Percentiles rank a stretch among this genome's conserved stretches.
phyloP scores from a whole-genome alignment of 805 yeast genomes.

The Maudiozyma saulgeensis region DNA sequence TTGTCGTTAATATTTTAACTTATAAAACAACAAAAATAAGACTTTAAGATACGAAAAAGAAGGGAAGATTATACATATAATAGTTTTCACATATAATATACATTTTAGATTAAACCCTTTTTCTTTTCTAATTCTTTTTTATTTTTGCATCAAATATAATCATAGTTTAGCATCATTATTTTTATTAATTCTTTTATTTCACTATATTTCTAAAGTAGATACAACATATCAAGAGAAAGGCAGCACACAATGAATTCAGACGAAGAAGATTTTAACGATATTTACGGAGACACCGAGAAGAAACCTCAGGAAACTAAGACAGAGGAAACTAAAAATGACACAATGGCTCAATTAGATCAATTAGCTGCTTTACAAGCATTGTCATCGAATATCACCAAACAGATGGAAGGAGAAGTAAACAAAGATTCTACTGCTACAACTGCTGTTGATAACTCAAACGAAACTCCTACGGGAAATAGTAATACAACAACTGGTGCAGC shows the following conservation, averaged over 20 bases:
- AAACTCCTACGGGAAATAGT: conserved; percentile 2
- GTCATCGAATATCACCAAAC: conserved; percentile 26
- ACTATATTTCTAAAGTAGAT: background rate
- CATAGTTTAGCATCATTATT: background rate
- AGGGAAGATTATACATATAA: background rate
- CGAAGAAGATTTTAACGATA: conserved; percentile 94
- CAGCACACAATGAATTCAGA: conserved; percentile 51
- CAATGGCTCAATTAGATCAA: conserved; percentile 20
- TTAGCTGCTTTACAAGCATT: conserved; percentile 28
- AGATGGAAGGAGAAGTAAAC: conserved; percentile 6
- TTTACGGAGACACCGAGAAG: conserved; percentile 40
- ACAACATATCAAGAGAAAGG: too few relatives aligned
- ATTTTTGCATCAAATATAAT: background rate
- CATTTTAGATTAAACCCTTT: background rate
- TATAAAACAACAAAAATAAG: background rate
- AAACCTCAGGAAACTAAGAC: conserved; percentile 3
- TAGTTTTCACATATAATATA: background rate
- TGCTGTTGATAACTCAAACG: conserved; percentile 8
- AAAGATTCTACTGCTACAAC: conserved; percentile 1
- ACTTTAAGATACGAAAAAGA: background rate
- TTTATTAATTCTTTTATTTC: background rate
- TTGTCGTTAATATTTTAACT: background rate
- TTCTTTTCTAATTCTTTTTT: background rate
- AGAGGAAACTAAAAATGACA: background rate
- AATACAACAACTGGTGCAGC: conserved; percentile 1